These are phyloP conservation scores for Penicillium desertorum DNA, from an alignment of 495 filamentous ascomycete species.

Conservation along the genomic window DNA sequence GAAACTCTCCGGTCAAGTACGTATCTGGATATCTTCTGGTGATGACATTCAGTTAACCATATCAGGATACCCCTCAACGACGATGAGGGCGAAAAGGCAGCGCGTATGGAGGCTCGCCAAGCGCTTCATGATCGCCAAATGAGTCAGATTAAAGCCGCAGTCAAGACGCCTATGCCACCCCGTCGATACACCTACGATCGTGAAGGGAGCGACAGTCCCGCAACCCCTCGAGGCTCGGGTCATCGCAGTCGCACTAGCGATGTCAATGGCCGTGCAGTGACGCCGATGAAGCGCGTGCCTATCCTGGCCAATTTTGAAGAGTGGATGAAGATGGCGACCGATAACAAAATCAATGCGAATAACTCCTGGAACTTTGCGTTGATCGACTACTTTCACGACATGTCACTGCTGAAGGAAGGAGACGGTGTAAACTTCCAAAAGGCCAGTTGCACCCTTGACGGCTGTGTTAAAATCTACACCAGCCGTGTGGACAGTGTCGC, in stretches of 20 bases:
- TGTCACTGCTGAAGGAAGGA: conserved; percentile 94
- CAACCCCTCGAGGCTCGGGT: conserved; percentile 58
- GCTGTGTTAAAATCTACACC: conserved; percentile 99
- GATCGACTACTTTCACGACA: conserved; percentile 99
- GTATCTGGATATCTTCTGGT: conserved; percentile 18
- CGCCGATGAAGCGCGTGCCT: conserved; percentile 94
- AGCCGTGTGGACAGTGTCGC: conserved; percentile 97
- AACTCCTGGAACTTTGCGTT: conserved; percentile 99
- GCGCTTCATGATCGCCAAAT: conserved; percentile 87
- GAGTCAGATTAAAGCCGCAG: conserved; percentile 86
- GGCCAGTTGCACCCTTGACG: conserved; percentile 95
- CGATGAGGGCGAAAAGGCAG: conserved; percentile 87
- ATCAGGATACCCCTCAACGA: conserved; percentile 86
- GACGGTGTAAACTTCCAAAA: conserved; percentile 98
- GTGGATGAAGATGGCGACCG: conserved; percentile 99
- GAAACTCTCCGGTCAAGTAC: conserved; percentile 68
- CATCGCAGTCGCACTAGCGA: conserved; percentile 56
- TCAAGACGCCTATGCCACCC: conserved; percentile 67
- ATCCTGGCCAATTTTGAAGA: conserved; percentile 98
- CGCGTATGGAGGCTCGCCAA: conserved; percentile 81
- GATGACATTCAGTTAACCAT: conserved; percentile 17
- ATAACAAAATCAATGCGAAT: conserved; percentile 99
- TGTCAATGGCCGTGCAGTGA: conserved; percentile 71
- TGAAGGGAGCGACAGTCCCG: conserved; percentile 63
- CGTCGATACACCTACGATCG: conserved; percentile 68